Conservation (phyloP, 2,329 filamentous ascomycete species). For the Colletotrichum liriopes region DNA sequence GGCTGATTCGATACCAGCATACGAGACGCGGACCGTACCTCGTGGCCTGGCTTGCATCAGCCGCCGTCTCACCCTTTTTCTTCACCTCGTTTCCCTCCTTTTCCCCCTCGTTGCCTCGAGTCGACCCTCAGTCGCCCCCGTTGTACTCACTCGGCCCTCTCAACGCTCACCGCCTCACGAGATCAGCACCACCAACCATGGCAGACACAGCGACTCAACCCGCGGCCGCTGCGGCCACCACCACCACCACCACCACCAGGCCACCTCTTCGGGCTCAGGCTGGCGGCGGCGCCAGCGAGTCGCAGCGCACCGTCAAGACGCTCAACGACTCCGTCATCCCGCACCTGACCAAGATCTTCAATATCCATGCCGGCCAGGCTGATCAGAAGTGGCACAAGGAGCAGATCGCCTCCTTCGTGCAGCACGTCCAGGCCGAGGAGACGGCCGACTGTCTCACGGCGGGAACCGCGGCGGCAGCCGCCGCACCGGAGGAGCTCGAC, state of each 20-base stretch:
- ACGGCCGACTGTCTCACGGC: conserved; percentile 30
- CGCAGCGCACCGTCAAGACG: conserved; percentile 57
- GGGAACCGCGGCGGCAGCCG: conserved; percentile 44
- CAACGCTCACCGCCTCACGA: conserved; percentile 23
- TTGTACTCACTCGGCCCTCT: neutral
- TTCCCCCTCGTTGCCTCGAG: neutral
- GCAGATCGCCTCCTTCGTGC: conserved; percentile 63
- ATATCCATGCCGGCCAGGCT: conserved; percentile 57
- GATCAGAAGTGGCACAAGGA: conserved; percentile 62
- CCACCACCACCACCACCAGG: neutral
- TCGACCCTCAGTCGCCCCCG: conserved; percentile 1
- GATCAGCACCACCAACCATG: conserved; percentile 13
- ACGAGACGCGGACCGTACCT: conserved; percentile 29
- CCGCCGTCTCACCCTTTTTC: conserved; percentile 23
- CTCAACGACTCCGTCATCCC: conserved; percentile 58
- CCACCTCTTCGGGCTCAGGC: conserved; percentile 52
- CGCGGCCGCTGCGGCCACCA: conserved; percentile 9
- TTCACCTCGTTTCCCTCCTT: neutral
- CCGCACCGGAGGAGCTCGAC: conserved; percentile 57
- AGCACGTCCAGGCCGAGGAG: conserved; percentile 61
- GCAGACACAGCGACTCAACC: conserved; percentile 24
- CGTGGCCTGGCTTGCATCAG: conserved; percentile 31
- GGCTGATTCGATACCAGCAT: conserved; percentile 19
- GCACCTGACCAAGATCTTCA: conserved; percentile 65
- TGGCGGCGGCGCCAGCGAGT: conserved; percentile 64